A percentile compares a stretch with the other conserved stretches of the same genome.
phyloP scores from a whole-genome alignment of 768 basidiomycete species.

The Russula emetica region DNA sequence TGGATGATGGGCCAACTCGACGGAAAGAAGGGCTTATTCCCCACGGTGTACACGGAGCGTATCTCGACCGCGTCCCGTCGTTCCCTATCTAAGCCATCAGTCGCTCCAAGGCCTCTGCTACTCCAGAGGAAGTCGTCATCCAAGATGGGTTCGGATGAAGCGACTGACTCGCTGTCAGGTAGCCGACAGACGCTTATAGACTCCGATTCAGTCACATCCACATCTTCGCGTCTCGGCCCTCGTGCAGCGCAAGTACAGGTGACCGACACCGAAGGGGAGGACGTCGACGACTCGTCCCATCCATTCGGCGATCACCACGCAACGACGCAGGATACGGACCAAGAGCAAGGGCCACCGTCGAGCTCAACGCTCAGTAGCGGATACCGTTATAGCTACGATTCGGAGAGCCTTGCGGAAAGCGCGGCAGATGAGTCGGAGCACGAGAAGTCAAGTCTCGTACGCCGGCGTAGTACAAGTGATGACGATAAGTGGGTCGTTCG shows the following conservation, averaged over 20 bases:
- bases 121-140: conserved; percentile 19
- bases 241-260: conserved; percentile 39
- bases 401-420: conserved; percentile 43
- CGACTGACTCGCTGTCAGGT: conserved; percentile 17
- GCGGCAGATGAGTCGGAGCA: conserved; percentile 37
- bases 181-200: conserved; percentile 24
- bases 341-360: background rate
- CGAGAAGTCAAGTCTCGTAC: conserved; percentile 39
- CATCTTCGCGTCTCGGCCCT: conserved; percentile 45
- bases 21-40: conserved; percentile 77
- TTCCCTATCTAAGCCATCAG: conserved; percentile 31
- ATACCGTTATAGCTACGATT: conserved; percentile 35
- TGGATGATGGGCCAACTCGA: conserved; percentile 87
- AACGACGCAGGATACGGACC: conserved; percentile 32
- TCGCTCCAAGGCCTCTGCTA: conserved; percentile 10
- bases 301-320: conserved; percentile 46
- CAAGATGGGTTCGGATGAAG: conserved; percentile 1
- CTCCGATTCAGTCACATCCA: conserved; percentile 42
- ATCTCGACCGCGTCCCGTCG: conserved; percentile 35
- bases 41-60: conserved; percentile 64
- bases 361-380: conserved; percentile 45
- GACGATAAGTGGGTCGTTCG: conserved; percentile 23
- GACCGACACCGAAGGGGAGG: conserved; percentile 29
- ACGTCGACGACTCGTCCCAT: conserved; percentile 44
- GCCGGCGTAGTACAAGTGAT: conserved; percentile 27